Evolutionary conservation across 73 alveolate genomes (phyloP).

Genomic region (Paramecium caudatum): DNA sequence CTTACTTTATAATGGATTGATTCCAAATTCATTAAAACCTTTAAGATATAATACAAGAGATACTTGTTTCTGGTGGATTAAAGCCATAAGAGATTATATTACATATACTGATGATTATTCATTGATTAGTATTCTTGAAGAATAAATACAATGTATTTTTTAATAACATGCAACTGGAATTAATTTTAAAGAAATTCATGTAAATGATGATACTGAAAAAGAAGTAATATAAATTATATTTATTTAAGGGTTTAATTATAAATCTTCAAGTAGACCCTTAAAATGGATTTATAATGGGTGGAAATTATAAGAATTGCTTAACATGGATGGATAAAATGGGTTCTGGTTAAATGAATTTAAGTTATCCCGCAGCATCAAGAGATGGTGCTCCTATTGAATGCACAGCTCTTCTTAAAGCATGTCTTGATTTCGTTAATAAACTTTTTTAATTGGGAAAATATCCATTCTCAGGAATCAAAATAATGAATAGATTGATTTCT

Average conservation of each 20-base stretch:
- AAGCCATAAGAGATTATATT: slow-evolving; percentile 74
- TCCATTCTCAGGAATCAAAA: slow-evolving; percentile 76
- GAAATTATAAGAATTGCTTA: slow-evolving; percentile 95
- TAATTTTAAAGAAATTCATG: slow-evolving; percentile 95
- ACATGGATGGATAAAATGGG: slow-evolving; percentile 99
- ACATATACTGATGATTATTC: slow-evolving; percentile 68
- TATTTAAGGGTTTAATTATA: not conserved
- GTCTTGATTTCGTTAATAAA: slow-evolving; percentile 82
- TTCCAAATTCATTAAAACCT: slow-evolving; percentile 75
- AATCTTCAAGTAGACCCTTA: slow-evolving; percentile 81
- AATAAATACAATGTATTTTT: slow-evolving; percentile 67
- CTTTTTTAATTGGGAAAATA: not conserved
- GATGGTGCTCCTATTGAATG: slow-evolving; percentile 99
- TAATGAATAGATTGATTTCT: slow-evolving; percentile 79
- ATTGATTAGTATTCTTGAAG: slow-evolving; percentile 42
- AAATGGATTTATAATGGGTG: slow-evolving; percentile 97
- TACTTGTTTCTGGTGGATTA: slow-evolving; percentile 97
- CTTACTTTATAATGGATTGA: not conserved
- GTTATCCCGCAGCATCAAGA: slow-evolving; percentile 98
- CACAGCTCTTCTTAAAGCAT: slow-evolving; percentile 88
- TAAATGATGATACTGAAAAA: slow-evolving; percentile 92
- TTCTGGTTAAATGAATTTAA: slow-evolving; percentile 91
- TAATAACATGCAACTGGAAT: slow-evolving; percentile 86
- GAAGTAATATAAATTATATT: slow-evolving; percentile 94
- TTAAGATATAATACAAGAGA: slow-evolving; percentile 97